phyloP scores from a whole-genome alignment of 2,329 filamentous ascomycete genomes.

The Tolypocladium guangdongense region DNA sequence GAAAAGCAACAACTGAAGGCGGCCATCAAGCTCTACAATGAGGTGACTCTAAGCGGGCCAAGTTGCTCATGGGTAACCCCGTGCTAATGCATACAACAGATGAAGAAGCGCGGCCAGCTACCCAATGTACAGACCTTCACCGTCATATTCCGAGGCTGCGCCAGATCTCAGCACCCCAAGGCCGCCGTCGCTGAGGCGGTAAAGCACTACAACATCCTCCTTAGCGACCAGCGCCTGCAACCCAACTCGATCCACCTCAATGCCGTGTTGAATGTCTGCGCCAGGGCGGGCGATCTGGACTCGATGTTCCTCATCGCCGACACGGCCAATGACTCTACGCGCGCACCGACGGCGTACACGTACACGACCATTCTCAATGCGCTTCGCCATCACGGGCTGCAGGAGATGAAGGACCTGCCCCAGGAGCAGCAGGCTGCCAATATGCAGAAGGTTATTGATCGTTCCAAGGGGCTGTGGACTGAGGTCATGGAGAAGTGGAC shows the following conservation, averaged over 20 bases:
- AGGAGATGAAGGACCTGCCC: slow-evolving; percentile 14
- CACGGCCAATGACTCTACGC: slow-evolving; percentile 54
- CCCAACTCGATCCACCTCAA: slow-evolving; percentile 80
- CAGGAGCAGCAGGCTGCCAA: slow-evolving; percentile 21
- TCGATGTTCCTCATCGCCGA: slow-evolving; percentile 66
- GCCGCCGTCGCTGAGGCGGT: slow-evolving; percentile 58
- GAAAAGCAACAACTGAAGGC: slow-evolving; percentile 44
- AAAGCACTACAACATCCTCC: slow-evolving; percentile 67
- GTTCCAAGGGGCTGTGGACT: slow-evolving; percentile 68
- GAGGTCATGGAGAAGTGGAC: slow-evolving; percentile 72
- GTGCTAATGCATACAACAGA: slow-evolving; percentile 35
- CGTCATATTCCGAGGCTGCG: slow-evolving; percentile 67
- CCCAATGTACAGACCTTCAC: slow-evolving; percentile 80
- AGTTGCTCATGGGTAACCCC: neutral
- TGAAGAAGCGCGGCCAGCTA: slow-evolving; percentile 83
- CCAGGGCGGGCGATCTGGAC: slow-evolving; percentile 64
- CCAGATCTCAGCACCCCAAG: slow-evolving; percentile 44
- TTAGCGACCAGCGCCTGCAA: slow-evolving; percentile 48
- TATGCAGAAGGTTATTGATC: slow-evolving; percentile 40
- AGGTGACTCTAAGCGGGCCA: slow-evolving; percentile 37
- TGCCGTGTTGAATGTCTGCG: slow-evolving; percentile 74
- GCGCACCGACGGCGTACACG: slow-evolving; percentile 56
- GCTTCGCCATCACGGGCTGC: slow-evolving; percentile 35
- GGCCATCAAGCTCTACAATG: slow-evolving; percentile 80
- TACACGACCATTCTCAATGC: slow-evolving; percentile 79